phyloP scores from a whole-genome alignment of 768 basidiomycete species.

The Termitomyces sp. region DNA sequence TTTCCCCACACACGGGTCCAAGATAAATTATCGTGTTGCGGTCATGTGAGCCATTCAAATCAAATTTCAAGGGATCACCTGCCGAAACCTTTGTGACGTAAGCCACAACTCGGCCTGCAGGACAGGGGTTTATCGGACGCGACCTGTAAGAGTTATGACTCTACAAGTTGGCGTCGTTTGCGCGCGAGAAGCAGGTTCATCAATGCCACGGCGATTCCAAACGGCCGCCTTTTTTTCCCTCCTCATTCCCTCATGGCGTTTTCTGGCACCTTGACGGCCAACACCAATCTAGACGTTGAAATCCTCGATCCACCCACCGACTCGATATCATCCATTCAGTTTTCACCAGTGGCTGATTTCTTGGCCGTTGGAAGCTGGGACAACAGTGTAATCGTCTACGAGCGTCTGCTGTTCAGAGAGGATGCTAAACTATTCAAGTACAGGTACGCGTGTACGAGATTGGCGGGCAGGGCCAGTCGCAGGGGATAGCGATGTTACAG shows the following conservation, averaged over 20 bases:
- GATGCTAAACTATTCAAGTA: not conserved
- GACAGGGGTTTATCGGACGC: too few species aligned
- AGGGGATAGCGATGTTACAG: constrained; percentile 83
- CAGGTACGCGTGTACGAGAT: constrained; percentile 94
- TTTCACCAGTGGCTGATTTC: constrained; percentile 78
- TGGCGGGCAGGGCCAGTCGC: constrained; percentile 66
- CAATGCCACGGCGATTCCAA: not conserved
- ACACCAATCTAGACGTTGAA: constrained; percentile 59
- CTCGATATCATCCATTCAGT: constrained; percentile 78
- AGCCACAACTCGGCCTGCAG: too few species aligned
- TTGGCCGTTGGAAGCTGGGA: constrained; percentile 94
- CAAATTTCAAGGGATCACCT: too few species aligned
- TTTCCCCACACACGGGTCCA: not conserved
- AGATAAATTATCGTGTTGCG: not conserved
- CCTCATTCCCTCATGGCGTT: not conserved
- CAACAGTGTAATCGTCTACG: constrained; percentile 60
- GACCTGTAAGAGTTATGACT: not conserved
- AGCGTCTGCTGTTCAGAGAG: not conserved
- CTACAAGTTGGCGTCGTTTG: not conserved
- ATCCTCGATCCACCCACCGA: constrained; percentile 76
- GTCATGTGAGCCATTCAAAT: not conserved
- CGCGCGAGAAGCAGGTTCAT: not conserved
- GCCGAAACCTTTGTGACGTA: too few species aligned
- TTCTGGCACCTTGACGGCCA: not conserved
- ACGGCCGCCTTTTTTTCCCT: not conserved